These are phyloP conservation scores for Deuterostichococcus epilithicus DNA, from an alignment of 139 green algal genomes.

Conservation along the genomic window DNA sequence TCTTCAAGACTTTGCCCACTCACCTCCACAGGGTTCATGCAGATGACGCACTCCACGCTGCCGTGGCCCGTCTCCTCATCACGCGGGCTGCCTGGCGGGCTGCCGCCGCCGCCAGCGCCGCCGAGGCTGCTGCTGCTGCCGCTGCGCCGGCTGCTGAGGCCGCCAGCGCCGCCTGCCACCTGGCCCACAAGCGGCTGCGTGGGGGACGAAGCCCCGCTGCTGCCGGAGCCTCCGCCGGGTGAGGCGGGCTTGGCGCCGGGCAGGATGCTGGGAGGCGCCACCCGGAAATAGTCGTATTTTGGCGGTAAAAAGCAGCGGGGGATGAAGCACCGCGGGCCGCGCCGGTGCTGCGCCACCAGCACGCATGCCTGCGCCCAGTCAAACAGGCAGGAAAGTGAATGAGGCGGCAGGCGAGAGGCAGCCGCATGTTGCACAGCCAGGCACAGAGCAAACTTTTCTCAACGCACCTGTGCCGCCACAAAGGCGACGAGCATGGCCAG, in stretches of 20 bases:
- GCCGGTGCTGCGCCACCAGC: conserved; percentile 60
- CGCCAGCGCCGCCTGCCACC: too few species aligned
- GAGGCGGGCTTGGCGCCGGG: background rate
- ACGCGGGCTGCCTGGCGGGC: background rate
- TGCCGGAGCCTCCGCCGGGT: too few species aligned
- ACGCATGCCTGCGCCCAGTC: conserved; percentile 46
- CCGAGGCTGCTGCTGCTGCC: background rate
- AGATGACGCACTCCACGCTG: conserved; percentile 84
- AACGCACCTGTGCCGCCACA: conserved; percentile 40
- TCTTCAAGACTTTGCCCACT: background rate
- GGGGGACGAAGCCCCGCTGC: too few species aligned
- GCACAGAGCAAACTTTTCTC: background rate
- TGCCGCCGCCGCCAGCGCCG: background rate
- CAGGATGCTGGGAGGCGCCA: background rate
- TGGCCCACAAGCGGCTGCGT: too few species aligned
- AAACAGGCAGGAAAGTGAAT: background rate
- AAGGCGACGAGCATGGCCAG: conserved; percentile 42
- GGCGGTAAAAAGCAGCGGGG: conserved; percentile 62
- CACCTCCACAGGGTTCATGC: conserved; percentile 73
- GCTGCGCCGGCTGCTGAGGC: background rate
- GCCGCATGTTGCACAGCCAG: background rate
- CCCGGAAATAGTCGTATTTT: conserved; percentile 76
- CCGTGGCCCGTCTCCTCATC: background rate
- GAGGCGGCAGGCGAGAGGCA: background rate
- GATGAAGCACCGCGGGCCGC: conserved; percentile 72